Evolutionary conservation across 202 grass and related monocot genomes (phyloP), one percentile per base, ranked within the genome.

Genomic region (Dendrocalamus latiflorus): DNA sequence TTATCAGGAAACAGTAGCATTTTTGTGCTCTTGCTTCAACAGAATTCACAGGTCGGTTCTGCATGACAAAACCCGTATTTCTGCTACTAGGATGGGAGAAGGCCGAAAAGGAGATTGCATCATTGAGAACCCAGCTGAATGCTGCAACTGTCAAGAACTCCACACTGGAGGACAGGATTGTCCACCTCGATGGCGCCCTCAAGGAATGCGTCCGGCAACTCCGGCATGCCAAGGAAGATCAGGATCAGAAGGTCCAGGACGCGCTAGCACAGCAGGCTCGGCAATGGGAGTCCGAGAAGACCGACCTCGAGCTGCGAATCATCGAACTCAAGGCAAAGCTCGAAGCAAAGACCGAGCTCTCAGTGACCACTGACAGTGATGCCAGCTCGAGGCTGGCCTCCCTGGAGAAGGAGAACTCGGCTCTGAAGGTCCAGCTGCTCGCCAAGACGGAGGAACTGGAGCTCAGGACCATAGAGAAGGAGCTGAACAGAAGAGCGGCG

Each of bases 161-260:
- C 9, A 68, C 79, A 24, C 80, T 96, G 57, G 95, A 95, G 77
- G 92, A 95, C 37, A 92, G 61, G 78, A 75, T 89, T 54, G 56
- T 55, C 48, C 90, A 95, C 58, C 87, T 95, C 4, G 93, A 99
- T 24, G 88, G 86, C 17, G 89, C 93, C 47, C 91, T 99, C 58
- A 99, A 99, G 81, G 97, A 99, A 81, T 99, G 97, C 22, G 78
- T 96, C 37, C 86, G 89, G 69, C 93, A 99, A 70, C 89, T 99
- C 64, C 85, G 86, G 70, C 88, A 86, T 15, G 74, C 87, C 57
- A 93, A 89, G 51, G 88, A 94, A 37, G 91, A 95, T 17, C 87
- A 92, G 75, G 91, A 89, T 15, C 78, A 80, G 58, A 88, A 88
- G 50, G 65, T 99, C 37, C 85, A 93, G 85, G 85, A 80, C 28